Percentiles rank a stretch among this genome's conserved stretches.
Evolutionary conservation across 345 rosid genomes (phyloP).

Genomic region (Viola odorata): DNA sequence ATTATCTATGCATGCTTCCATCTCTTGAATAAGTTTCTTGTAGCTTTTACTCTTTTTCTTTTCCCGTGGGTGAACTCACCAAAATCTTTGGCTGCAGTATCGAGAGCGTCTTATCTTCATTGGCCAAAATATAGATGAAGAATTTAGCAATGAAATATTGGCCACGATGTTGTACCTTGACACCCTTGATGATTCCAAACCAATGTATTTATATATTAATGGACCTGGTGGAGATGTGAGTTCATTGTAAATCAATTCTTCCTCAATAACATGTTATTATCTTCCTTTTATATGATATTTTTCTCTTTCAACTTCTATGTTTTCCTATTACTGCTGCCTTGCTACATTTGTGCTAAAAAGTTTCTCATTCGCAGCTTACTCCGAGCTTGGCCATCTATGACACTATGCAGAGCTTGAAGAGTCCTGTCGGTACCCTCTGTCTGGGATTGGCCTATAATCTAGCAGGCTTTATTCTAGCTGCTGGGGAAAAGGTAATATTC

Average conservation of each 20-base stretch:
- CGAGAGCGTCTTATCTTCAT: conserved; percentile 81
- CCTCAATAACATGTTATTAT: background rate
- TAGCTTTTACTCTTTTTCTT: background rate
- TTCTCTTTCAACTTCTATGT: background rate
- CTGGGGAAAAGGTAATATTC: conserved; percentile 71
- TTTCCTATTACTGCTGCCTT: conserved; percentile 3
- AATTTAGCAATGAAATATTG: conserved; percentile 83
- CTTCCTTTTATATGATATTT: background rate
- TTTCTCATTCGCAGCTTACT: conserved; percentile 49
- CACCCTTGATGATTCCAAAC: conserved; percentile 60
- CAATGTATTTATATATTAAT: conserved; percentile 58
- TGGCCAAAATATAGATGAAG: conserved; percentile 71
- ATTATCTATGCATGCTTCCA: background rate
- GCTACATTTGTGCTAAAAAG: conserved; percentile 7
- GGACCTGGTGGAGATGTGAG: conserved; percentile 94
- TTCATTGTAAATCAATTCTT: conserved; percentile 13
- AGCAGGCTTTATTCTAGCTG: conserved; percentile 82
- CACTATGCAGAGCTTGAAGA: conserved; percentile 78
- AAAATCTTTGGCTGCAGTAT: conserved; percentile 51
- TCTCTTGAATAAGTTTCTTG: background rate
- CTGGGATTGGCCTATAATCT: conserved; percentile 77
- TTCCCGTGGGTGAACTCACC: conserved; percentile 7
- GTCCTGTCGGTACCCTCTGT: conserved; percentile 70
- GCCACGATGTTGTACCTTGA: conserved; percentile 93
- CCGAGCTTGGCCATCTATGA: conserved; percentile 82